Evolutionary conservation across 1,139 yeast species (phyloP), one percentile per base, ranked within the genome.

Genomic region (Suhomyces chickasaworum): DNA sequence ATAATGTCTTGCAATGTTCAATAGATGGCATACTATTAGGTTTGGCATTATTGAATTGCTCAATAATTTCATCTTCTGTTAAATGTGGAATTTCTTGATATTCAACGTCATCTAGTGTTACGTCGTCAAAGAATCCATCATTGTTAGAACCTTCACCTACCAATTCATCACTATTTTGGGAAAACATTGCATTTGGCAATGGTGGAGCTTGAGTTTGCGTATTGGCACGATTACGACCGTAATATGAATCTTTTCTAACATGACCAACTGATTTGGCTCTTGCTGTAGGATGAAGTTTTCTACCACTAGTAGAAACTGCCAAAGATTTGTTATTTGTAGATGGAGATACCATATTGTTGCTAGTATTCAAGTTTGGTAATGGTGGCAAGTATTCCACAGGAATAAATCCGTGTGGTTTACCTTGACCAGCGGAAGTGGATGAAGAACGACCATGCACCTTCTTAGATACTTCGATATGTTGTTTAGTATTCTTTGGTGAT

Each of bases 1-100:
- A 90, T 53, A 91, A 79, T 2, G 96, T 91, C 68, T 87, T 87
- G 53, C 97, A 96, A 61, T 84, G 89, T 61, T 90, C 97, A 62
- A 91, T 90, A 0, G 97, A 89, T 22, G 95, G 96, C 97, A 91
- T 90, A 13, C 87, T 71, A 42, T 87, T 87, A 2, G 85, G 81
- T 49, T 83, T 80, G n/a, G 93, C 91, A 51, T 69, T 71, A 42
- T 84, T 79, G 55, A 85, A 88, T 56, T 83, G 83, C 17, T 80
- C 81, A 54, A 86, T 75, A 43, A 86, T 83, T 59, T 84, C 79
- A 15, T 77, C 81, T 56, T 86, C 93, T 0, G 84, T 71, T 46
- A 83, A 66, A 42, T 64, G 69, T 8, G 78, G 77, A 37, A 71
- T 57, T 39, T 65, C 68, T 27, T 64, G 66, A 35, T 57, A 62